phyloP scores from a whole-genome alignment of 768 basidiomycete genomes.

The Cyclocybe cylindracea region DNA sequence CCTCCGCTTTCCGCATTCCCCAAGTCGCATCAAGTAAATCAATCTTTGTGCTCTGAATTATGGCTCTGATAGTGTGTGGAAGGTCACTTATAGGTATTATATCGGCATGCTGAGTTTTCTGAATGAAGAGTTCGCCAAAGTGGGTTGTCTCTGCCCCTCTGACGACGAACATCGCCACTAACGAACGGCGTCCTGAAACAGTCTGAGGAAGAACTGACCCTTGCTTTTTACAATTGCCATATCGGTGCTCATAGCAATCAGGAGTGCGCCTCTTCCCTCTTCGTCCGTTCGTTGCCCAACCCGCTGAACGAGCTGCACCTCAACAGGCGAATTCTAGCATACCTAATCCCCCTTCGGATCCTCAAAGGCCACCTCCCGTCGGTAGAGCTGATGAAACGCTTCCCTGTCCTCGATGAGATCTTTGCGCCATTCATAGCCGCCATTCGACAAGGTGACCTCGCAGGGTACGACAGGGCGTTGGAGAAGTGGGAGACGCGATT shows the following conservation, averaged over 20 bases:
- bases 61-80: constrained; percentile 19
- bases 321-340: constrained; percentile 83
- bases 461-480: constrained; percentile 79
- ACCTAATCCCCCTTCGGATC: constrained; percentile 87
- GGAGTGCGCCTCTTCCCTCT: constrained; percentile 54
- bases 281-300: background rate
- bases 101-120: constrained; percentile 93
- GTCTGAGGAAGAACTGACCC: constrained; percentile 85
- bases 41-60: background rate
- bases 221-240: constrained; percentile 87
- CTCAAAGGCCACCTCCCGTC: constrained; percentile 88
- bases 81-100: constrained; percentile 96
- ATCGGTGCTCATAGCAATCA: constrained; percentile 70
- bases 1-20: constrained; percentile 79
- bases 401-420: constrained; percentile 70
- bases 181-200: constrained; percentile 22
- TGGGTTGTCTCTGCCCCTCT: constrained; percentile 24
- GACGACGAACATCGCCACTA: too few species aligned
- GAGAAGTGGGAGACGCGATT: constrained; percentile 69
- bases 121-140: constrained; percentile 89
- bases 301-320: background rate
- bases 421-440: constrained; percentile 83
- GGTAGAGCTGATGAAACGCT: constrained; percentile 62
- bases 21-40: constrained; percentile 76
- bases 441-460: constrained; percentile 75